Evolutionary conservation across 2,329 filamentous ascomycete genomes (phyloP), one percentile per base, ranked within the genome.

Genomic region (Alternaria incomplexa): DNA sequence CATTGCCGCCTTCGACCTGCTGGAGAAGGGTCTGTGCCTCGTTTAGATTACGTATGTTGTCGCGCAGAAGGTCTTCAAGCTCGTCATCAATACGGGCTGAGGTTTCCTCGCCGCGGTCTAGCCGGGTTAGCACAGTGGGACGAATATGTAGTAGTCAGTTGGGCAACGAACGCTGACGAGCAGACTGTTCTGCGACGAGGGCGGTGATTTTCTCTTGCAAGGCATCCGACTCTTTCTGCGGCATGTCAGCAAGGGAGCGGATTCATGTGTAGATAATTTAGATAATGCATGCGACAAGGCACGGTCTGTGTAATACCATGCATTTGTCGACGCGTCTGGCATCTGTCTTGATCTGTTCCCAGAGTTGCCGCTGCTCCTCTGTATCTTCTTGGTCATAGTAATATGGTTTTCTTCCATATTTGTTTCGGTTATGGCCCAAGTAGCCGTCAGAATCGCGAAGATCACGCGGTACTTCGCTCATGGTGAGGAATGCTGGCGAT

Each of bases 21-120:
- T 82, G 79, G 47, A 83, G 75, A 30, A 82, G 77, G 52, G 81
- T 77, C 46, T 79, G 69, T 40, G 83, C 80, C 63, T 84, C 81
- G 62, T 85, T 83, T 68, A 74, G 78, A 17, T 84, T 73, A 57
- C 82, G 83, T 67, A 85, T 80, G 61, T 84, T 83, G 44, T 84
- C 83, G 36, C 84, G 81, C 46, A 84, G 80, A 15, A 81, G 75
- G 36, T 80, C 75, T 65, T 84, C 83, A 4, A 85, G 78, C 28
- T 81, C 80, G 50, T 81, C 77, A 66, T 85, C 83, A 22, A 84
- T 77, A n/a, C 74, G 71, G 12, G 77, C 72, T 17, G 79, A 80
- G 12, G 78, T 73, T 30, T 71, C 65, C 17, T 79, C 77, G 25
- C 76, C 77, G 7, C 77, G 77, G 6, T 68, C 79, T 81, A 7